A percentile compares a stretch with the other conserved stretches of the same genome.
Evolutionary conservation across 441 rosid genomes (phyloP).

Genomic region (Populus trichocarpa): DNA sequence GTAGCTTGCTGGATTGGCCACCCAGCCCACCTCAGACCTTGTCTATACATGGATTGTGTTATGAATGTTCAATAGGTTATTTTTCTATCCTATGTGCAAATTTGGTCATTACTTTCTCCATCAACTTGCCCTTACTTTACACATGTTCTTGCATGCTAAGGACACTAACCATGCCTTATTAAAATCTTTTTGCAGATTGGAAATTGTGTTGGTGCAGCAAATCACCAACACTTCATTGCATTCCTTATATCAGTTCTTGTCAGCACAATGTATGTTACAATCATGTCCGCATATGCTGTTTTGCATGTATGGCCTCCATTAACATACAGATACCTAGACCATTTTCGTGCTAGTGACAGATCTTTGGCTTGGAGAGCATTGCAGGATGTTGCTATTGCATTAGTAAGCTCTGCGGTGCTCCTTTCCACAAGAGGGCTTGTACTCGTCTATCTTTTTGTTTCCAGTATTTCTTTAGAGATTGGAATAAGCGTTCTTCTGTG

Average conservation of each 20-base stretch:
- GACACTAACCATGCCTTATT: neutral
- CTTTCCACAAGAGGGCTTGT: slow-evolving; percentile 68
- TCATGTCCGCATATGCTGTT: slow-evolving; percentile 46
- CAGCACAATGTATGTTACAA: slow-evolving; percentile 58
- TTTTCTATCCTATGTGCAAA: neutral
- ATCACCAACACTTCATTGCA: slow-evolving; percentile 64
- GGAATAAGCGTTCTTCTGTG: slow-evolving; percentile 73
- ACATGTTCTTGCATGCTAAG: neutral
- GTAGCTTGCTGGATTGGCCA: neutral
- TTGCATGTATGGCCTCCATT: slow-evolving; percentile 56
- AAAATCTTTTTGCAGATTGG: slow-evolving; percentile 63
- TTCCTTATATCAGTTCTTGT: slow-evolving; percentile 71
- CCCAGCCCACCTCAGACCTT: neutral
- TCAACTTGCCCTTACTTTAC: neutral
- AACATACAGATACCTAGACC: slow-evolving; percentile 14
- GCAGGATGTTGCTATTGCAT: slow-evolving; percentile 43
- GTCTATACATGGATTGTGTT: neutral
- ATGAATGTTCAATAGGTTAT: neutral
- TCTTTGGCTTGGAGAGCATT: slow-evolving; percentile 30
- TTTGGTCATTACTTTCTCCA: neutral
- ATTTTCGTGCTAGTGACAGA: slow-evolving; percentile 15
- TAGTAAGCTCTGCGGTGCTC: slow-evolving; percentile 47
- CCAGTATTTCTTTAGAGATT: slow-evolving; percentile 63
- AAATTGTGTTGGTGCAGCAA: slow-evolving; percentile 89
- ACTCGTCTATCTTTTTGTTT: slow-evolving; percentile 68